Percentiles rank a stretch among this genome's conserved stretches.
Conservation (phyloP, 345 rosid species). For the Citrus mangshanensis region DNA sequence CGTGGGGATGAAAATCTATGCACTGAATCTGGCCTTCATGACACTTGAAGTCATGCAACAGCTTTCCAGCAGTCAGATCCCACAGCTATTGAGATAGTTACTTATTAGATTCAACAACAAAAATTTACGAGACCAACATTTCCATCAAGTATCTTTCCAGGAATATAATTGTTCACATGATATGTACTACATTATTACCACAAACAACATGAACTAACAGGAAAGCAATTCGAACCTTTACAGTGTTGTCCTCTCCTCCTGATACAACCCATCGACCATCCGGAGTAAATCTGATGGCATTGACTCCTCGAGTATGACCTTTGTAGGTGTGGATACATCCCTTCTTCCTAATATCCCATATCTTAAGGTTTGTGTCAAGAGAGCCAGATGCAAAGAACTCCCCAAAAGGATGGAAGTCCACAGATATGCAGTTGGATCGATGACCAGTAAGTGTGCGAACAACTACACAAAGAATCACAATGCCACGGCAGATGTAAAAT, state of each 20-base stretch:
- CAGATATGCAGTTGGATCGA: slow-evolving; percentile 93
- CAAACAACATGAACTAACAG: slow-evolving; percentile 2
- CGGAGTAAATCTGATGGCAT: slow-evolving; percentile 94
- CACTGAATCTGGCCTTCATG: slow-evolving; percentile 96
- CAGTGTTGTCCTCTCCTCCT: slow-evolving; percentile 94
- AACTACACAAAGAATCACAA: slow-evolving; percentile 44
- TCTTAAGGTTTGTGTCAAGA: slow-evolving; percentile 93
- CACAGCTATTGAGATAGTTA: slow-evolving; percentile 57
- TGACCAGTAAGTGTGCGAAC: slow-evolving; percentile 95
- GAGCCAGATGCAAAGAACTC: slow-evolving; percentile 99
- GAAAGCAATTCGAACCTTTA: slow-evolving; percentile 58
- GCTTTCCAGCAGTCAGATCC: slow-evolving; percentile 99
- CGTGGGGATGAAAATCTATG: slow-evolving; percentile 98
- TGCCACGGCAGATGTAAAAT: slow-evolving; percentile 2
- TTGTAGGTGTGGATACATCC: slow-evolving; percentile 98
- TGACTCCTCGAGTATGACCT: slow-evolving; percentile 98
- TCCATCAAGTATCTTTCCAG: background rate
- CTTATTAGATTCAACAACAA: background rate
- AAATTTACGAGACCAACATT: background rate
- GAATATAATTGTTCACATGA: no score
- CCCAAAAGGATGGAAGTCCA: slow-evolving; percentile 98
- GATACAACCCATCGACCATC: slow-evolving; percentile 99
- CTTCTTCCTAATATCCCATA: slow-evolving; percentile 98
- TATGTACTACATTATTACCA: background rate
- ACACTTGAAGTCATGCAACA: slow-evolving; percentile 83